Percentiles rank a stretch among this genome's conserved stretches.
Evolutionary conservation across 139 green algal species (phyloP).

Genomic region (Marvania coccoides): DNA sequence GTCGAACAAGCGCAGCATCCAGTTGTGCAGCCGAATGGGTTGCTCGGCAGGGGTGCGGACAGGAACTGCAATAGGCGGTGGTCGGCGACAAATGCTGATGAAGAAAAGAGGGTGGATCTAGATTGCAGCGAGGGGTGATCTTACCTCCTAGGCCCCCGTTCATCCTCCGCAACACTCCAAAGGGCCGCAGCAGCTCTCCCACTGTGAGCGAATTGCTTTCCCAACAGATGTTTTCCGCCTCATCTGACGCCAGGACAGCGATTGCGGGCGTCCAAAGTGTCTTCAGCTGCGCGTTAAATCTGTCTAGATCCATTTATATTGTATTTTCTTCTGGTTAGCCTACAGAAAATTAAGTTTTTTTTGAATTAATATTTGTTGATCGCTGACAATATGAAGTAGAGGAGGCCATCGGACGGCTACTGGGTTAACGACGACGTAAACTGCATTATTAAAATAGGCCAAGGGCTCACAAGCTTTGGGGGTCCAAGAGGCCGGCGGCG

Average conservation of each 20-base stretch:
- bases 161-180: slow-evolving; percentile 51
- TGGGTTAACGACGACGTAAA: too few species aligned
- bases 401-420: too few species aligned
- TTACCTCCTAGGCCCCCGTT: slow-evolving; percentile 48
- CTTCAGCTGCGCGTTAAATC: not conserved
- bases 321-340: too few species aligned
- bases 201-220: slow-evolving; percentile 56
- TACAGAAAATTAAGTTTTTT: too few species aligned
- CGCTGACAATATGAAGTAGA: too few species aligned
- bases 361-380: too few species aligned
- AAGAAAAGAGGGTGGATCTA: not conserved
- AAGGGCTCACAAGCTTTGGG: too few species aligned
- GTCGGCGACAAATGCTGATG: not conserved
- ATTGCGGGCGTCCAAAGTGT: slow-evolving; percentile 41
- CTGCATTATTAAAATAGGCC: too few species aligned
- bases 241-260: slow-evolving; percentile 46
- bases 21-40: slow-evolving; percentile 58
- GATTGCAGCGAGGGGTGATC: not conserved
- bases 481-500: too few species aligned
- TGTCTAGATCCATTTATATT: not conserved
- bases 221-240: slow-evolving; percentile 41
- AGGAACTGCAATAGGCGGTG: slow-evolving; percentile 40
- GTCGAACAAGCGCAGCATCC: slow-evolving; percentile 62
- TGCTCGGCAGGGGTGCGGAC: slow-evolving; percentile 58
- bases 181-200: slow-evolving; percentile 67